A percentile compares a stretch with the other conserved stretches of the same genome.
Conservation (phyloP, 2,329 filamentous ascomycete species). For the Ophiostoma sp. region DNA sequence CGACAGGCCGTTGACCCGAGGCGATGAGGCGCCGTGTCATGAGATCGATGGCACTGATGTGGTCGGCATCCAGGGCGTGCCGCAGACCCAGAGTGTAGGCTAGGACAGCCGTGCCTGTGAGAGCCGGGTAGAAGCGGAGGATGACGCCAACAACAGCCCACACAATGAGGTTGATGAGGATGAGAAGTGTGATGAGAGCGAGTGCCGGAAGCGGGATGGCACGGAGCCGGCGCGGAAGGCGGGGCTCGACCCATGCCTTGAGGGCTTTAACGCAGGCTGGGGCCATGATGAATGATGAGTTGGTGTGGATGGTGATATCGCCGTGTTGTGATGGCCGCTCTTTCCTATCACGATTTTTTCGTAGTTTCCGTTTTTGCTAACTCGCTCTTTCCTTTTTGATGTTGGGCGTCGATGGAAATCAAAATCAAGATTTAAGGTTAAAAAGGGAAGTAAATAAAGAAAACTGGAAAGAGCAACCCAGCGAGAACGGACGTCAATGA, state of each 20-base stretch:
- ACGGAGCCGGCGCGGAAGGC: conserved; percentile 35
- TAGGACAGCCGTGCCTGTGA: conserved; percentile 79
- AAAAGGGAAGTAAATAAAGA: background rate
- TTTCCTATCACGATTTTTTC: background rate
- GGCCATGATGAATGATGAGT: background rate
- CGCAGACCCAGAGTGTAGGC: conserved; percentile 87
- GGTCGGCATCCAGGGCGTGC: conserved; percentile 97
- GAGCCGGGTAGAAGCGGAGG: conserved; percentile 54
- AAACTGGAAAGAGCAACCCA: background rate
- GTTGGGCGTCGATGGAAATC: background rate
- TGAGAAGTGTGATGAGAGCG: conserved; percentile 53
- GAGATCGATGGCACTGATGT: conserved; percentile 82
- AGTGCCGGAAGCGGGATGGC: conserved; percentile 40
- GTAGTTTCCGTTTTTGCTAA: background rate
- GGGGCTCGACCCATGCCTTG: conserved; percentile 18
- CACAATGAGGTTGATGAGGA: conserved; percentile 53
- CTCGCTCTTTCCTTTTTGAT: background rate
- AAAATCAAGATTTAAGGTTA: background rate
- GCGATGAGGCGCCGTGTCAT: conserved; percentile 90
- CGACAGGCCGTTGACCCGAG: conserved; percentile 79
- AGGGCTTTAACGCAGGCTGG: conserved; percentile 8
- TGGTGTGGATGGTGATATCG: background rate
- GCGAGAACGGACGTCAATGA: background rate
- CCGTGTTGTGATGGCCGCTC: background rate
- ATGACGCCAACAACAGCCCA: conserved; percentile 58